Base-by-base conservation (phyloP, 2,329 filamentous ascomycete species). In the Fonsecaea pedrosoi region DNA sequence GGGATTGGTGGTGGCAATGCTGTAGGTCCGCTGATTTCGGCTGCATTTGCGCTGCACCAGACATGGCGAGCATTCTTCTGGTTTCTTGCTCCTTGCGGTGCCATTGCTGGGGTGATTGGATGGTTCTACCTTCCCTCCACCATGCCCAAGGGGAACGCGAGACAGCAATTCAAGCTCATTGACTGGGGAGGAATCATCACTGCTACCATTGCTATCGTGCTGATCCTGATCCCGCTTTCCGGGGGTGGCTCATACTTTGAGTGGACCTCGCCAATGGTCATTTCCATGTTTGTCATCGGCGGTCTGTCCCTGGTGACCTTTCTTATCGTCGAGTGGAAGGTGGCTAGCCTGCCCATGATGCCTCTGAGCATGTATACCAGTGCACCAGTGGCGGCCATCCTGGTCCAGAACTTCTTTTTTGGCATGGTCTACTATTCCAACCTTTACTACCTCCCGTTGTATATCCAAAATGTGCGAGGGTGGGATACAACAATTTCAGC, bases 221-320 rank as follows among this genome's bases (percentile, higher is more conserved):
- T 89, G 12, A 71, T 90, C 1, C 79, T 90, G 18, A 87, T 90
- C 54, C 88, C 88, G 0, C 83, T 90, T 12, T 89, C 87, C 2
- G 86, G 86, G 15, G 86, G 85, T 64, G 86, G 84, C 1, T 81
- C 82, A 0, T 86, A 86, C 66, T 88, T 87, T 68, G 74, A 79
- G 3, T 87, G 85, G 85, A 72, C 79, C 34, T 86, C 83, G 9
- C 79, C 86, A 0, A 82, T 87, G 81, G 83, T 87, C 1, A 86
- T 89, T 25, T 81, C 81, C 42, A 87, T 89, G 85, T 77, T 90
- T 12, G 76, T 77, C 0, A 76, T 87, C 12, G 85, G 85, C 15
- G 75, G 76, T 0, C 72, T 82, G 21, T 81, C 80, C 12, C 73
- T 84, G 34, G 45, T 84, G 13, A 74, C 78, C 0, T 89, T 89